phyloP scores from a whole-genome alignment of 306 rosid genomes.

The Quercus variabilis region DNA sequence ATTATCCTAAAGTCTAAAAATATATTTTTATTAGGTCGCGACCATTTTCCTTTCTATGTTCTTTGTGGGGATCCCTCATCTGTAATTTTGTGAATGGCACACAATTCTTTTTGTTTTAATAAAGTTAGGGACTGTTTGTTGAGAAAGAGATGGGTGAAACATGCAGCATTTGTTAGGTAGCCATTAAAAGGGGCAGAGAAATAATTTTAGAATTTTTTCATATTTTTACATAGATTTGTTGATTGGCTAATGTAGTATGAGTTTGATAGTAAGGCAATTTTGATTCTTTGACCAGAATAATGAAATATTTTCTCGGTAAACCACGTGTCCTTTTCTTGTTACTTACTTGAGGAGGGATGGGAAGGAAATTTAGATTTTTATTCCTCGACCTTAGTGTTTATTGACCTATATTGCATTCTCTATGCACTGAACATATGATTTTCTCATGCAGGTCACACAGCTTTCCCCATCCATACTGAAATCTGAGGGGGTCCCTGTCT shows the following conservation, averaged over 20 bases:
- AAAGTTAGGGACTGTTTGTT: background rate
- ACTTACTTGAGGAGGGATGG: no score
- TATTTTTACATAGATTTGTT: no score
- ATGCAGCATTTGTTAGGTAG: background rate
- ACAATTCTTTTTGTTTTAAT: background rate
- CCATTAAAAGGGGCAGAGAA: constrained; percentile 17
- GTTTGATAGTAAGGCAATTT: no score
- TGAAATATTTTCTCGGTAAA: no score
- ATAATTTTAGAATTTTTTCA: background rate
- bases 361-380: no score
- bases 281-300: no score
- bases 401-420: background rate
- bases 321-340: no score
- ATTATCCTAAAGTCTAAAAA: background rate
- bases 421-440: constrained; percentile 21
- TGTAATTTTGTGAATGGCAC: background rate
- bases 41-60: background rate
- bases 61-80: background rate
- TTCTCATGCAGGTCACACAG: constrained; percentile 79
- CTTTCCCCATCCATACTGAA: constrained; percentile 90
- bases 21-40: background rate
- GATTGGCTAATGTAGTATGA: no score
- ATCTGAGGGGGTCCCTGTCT: constrained; percentile 93
- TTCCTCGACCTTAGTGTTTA: no score
- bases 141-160: background rate